phyloP scores from a whole-genome alignment of 106 monocot species.

The Posidonia australis region DNA sequence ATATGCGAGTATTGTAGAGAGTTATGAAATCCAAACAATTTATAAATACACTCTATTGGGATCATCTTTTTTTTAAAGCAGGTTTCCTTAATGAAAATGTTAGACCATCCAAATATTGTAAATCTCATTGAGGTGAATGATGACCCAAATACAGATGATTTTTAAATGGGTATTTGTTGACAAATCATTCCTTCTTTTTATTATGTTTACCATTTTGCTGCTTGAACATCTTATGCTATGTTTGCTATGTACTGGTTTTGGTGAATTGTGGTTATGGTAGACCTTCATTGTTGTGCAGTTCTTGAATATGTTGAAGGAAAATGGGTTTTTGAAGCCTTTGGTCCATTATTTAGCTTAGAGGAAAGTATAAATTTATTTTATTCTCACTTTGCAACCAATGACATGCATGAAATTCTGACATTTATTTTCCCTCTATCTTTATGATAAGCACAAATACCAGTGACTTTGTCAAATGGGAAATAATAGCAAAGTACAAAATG shows the following conservation, averaged over 20 bases:
- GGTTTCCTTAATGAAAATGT: constrained; percentile 95
- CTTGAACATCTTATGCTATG: background rate
- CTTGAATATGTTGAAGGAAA: constrained; percentile 84
- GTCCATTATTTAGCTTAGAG: constrained; percentile 36
- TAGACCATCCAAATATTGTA: constrained; percentile 93
- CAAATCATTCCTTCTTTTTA: background rate
- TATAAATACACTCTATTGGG: too few species aligned
- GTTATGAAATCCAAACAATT: too few species aligned
- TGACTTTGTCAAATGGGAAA: too few species aligned
- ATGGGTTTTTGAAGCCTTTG: constrained; percentile 58
- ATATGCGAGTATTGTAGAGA: too few species aligned
- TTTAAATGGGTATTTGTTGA: constrained; percentile 78
- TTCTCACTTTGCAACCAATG: too few species aligned
- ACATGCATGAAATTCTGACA: too few species aligned
- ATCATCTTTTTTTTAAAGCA: constrained; percentile 9
- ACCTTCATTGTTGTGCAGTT: constrained; percentile 30
- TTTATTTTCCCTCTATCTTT: too few species aligned
- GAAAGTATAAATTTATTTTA: too few species aligned
- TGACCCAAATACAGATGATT: constrained; percentile 71
- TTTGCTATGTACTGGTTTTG: background rate
- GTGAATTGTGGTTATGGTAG: background rate
- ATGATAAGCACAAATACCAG: too few species aligned
- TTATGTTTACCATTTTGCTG: background rate
- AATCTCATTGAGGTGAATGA: constrained; percentile 97
- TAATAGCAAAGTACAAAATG: too few species aligned